Evolutionary conservation across 2,329 filamentous ascomycete genomes (phyloP).

Genomic region (Hypoxylon sp.): DNA sequence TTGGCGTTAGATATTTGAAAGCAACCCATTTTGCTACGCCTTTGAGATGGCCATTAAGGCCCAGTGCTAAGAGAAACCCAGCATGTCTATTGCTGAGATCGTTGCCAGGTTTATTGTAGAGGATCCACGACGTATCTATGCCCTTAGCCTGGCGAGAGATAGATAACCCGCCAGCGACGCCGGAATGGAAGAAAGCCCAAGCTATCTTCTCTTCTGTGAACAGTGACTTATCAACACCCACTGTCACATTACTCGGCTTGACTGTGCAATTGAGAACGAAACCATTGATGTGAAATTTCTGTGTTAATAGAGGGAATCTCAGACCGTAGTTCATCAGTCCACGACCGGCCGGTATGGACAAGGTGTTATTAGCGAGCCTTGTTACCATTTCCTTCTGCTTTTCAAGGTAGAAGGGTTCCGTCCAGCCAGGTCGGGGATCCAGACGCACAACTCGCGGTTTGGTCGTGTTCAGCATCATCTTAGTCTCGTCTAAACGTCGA

Average conservation of each 20-base stretch:
- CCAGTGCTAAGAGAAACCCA: constrained; percentile 88
- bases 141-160: constrained; percentile 90
- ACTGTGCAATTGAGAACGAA: constrained; percentile 94
- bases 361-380: constrained; percentile 83
- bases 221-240: constrained; percentile 86
- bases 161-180: constrained; percentile 88
- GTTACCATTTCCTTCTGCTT: constrained; percentile 91
- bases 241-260: constrained; percentile 88
- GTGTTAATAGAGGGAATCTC: constrained; percentile 86
- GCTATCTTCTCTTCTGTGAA: constrained; percentile 97
- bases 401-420: constrained; percentile 87
- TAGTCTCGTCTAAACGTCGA: constrained; percentile 85
- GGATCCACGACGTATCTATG: constrained; percentile 98
- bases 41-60: constrained; percentile 93
- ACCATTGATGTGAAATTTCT: constrained; percentile 87
- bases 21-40: constrained; percentile 96
- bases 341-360: constrained; percentile 87
- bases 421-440: constrained; percentile 76
- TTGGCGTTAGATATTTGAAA: constrained; percentile 98
- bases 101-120: constrained; percentile 90
- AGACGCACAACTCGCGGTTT: constrained; percentile 82
- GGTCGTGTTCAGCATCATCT: constrained; percentile 83
- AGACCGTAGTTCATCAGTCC: constrained; percentile 89
- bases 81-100: constrained; percentile 97
- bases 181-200: constrained; percentile 98